phyloP scores from a whole-genome alignment of 2,329 filamentous ascomycete species.

The Grosmannia clavigera region DNA sequence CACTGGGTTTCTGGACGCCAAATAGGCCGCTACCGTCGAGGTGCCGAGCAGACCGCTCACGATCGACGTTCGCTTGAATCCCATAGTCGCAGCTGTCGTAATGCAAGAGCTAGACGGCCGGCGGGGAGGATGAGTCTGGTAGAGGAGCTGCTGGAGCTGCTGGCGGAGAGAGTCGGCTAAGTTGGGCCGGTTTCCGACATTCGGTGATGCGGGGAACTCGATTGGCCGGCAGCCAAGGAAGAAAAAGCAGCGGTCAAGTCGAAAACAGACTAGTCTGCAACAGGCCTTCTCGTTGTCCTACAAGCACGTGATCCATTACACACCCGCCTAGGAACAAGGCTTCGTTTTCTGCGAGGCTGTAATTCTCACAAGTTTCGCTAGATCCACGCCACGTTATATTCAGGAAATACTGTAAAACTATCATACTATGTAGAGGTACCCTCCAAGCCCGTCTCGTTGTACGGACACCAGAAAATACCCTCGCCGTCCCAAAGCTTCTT shows the following conservation, averaged over 20 bases:
- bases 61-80: conserved; percentile 35
- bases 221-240: background rate
- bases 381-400: no score
- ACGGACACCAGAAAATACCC: background rate
- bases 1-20: conserved; percentile 42
- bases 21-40: conserved; percentile 36
- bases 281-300: background rate
- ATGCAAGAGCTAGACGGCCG: background rate
- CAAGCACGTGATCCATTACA: no score
- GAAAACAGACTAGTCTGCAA: background rate
- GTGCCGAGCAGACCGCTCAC: conserved; percentile 34
- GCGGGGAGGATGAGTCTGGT: background rate
- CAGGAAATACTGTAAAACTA: no score
- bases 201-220: background rate
- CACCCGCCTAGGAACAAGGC: no score
- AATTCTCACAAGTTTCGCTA: no score
- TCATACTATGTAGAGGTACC: no score
- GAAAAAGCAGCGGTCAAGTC: background rate
- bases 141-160: background rate
- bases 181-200: background rate
- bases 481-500: background rate
- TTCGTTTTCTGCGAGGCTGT: no score
- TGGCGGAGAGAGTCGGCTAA: background rate
- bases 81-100: conserved; percentile 26
- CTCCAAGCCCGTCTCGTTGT: background rate